These are phyloP conservation scores for Alternaria alternata DNA, from an alignment of 2,329 filamentous ascomycete species.

Conservation along the genomic window DNA sequence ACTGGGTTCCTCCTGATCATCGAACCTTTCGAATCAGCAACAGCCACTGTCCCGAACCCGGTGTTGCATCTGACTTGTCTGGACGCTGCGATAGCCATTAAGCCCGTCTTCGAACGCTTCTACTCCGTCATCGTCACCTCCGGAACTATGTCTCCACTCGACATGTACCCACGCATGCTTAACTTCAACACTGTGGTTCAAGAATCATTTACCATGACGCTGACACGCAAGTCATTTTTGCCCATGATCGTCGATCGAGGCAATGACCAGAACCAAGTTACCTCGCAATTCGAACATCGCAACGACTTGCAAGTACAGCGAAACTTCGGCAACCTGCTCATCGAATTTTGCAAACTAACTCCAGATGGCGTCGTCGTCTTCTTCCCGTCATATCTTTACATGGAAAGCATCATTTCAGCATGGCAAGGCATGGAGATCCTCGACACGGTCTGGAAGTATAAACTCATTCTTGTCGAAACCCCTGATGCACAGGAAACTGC, in stretches of 20 bases:
- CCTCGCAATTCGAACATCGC: slow-evolving; percentile 91
- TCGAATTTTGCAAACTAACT: slow-evolving; percentile 94
- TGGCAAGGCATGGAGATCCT: slow-evolving; percentile 99
- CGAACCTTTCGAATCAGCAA: slow-evolving; percentile 96
- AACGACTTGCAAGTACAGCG: slow-evolving; percentile 97
- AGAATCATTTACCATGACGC: slow-evolving; percentile 96
- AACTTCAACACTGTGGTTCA: slow-evolving; percentile 91
- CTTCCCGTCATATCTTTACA: slow-evolving; percentile 98
- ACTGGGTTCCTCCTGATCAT: slow-evolving; percentile 94
- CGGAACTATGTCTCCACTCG: slow-evolving; percentile 92
- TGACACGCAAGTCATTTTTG: slow-evolving; percentile 92
- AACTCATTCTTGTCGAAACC: slow-evolving; percentile 96
- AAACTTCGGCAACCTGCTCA: slow-evolving; percentile 92
- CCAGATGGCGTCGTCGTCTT: slow-evolving; percentile 99
- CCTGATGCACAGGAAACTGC: slow-evolving; percentile 97
- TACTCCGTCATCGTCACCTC: slow-evolving; percentile 98
- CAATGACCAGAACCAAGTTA: slow-evolving; percentile 91
- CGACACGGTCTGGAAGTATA: slow-evolving; percentile 99
- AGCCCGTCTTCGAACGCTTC: slow-evolving; percentile 96
- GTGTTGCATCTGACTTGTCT: slow-evolving; percentile 97
- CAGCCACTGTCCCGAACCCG: slow-evolving; percentile 93
- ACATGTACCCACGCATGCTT: slow-evolving; percentile 99
- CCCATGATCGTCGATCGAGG: slow-evolving; percentile 97
- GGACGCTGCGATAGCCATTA: slow-evolving; percentile 97
- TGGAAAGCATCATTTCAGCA: slow-evolving; percentile 99